A percentile compares a stretch with the other conserved stretches of the same genome.
Conservation (phyloP, 768 basidiomycete species). For the Hemileccinum rubropunctum region DNA sequence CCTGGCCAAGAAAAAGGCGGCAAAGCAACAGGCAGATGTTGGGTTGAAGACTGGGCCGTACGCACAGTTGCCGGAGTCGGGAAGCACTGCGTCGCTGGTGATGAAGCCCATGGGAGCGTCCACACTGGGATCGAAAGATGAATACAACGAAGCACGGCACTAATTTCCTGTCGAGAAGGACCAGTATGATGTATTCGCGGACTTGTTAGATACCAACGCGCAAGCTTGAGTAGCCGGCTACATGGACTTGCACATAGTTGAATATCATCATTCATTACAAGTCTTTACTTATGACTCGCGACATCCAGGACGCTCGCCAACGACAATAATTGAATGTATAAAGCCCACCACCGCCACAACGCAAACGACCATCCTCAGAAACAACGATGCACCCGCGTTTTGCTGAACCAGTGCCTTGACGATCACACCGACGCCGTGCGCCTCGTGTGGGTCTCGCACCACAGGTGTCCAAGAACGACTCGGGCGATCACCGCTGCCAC, state of each 20-base stretch:
- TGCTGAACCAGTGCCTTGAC: conserved; percentile 21
- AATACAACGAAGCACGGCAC: conserved; percentile 13
- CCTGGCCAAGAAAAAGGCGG: conserved; percentile 22
- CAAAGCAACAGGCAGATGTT: conserved; percentile 16
- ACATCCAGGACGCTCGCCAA: neutral
- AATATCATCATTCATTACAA: no score
- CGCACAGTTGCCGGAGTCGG: conserved; percentile 24
- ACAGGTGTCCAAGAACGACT: no score
- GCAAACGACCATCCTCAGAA: conserved; percentile 8
- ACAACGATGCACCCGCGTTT: conserved; percentile 5
- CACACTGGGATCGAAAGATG: neutral
- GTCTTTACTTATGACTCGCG: neutral
- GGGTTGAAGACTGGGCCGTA: conserved; percentile 17
- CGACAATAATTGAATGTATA: conserved; percentile 3
- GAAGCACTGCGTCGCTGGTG: conserved; percentile 25
- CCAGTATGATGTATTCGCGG: neutral
- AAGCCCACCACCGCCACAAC: conserved; percentile 1
- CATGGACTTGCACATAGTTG: conserved; percentile 16
- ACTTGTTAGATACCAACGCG: conserved; percentile 10
- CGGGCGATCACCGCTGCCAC: no score
- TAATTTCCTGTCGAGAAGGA: neutral
- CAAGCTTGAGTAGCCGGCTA: conserved; percentile 35
- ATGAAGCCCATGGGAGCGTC: conserved; percentile 30
- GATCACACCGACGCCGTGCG: conserved; percentile 12
- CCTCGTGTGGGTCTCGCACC: conserved; percentile 9